Evolutionary conservation across 2,329 filamentous ascomycete species (phyloP).

Genomic region (Calonectria ilicicola): DNA sequence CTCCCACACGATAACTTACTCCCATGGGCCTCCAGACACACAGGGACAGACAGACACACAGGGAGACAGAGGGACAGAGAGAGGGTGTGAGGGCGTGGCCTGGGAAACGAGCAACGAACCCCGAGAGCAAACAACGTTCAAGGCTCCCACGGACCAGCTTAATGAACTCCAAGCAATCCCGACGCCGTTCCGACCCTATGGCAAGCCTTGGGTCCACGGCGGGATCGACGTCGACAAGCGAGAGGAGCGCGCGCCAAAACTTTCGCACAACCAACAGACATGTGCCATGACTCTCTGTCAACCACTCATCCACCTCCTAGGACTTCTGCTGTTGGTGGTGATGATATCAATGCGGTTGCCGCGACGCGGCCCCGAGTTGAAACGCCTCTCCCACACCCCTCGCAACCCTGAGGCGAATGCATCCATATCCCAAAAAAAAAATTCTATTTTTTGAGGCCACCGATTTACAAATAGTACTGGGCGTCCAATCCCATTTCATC

Average conservation of each 20-base stretch:
- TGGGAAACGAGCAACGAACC: background rate
- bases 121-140: background rate
- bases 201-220: background rate
- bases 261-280: slow-evolving; percentile 4
- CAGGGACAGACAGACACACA: background rate
- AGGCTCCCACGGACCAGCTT: slow-evolving; percentile 5
- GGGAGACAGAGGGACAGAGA: background rate
- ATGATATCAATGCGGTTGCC: slow-evolving; percentile 23
- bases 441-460: slow-evolving; percentile 25
- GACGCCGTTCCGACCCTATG: background rate
- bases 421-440: background rate
- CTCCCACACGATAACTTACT: background rate
- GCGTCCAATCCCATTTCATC: background rate
- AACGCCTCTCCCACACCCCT: slow-evolving; percentile 20
- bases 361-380: slow-evolving; percentile 37
- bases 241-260: background rate
- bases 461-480: background rate
- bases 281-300: slow-evolving; percentile 29
- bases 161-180: background rate
- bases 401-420: background rate
- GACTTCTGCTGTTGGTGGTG: slow-evolving; percentile 10
- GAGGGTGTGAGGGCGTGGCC: slow-evolving; percentile 10
- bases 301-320: background rate
- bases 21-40: background rate
- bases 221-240: background rate